Base-by-base conservation (phyloP, 257 asterid species). In the Salvia miltiorrhiza region DNA sequence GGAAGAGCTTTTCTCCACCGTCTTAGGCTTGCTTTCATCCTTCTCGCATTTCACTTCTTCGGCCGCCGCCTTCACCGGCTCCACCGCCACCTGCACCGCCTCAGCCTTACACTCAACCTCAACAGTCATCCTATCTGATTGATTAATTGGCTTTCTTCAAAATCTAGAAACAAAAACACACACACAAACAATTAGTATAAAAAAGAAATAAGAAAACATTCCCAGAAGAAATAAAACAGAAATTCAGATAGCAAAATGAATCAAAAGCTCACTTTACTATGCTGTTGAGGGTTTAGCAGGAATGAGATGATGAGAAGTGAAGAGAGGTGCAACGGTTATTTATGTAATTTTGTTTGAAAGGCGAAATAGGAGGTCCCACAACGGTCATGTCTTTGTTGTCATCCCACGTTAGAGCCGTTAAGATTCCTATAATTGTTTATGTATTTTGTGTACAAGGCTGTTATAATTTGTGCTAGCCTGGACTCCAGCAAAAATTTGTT, bases 341-440 rank as follows among this genome's bases (percentile, higher is more conserved):
- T 83, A 85, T 45, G n/a, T n/a, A n/a, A 11, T 17, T 3, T 19
- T 71, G 35, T 73, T 19, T 64, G 55, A 55, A 77, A 53, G 53
- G 24, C 6, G 17, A 11, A 48, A 40, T 21, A 33, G 72, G 4
- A 72, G 74, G 73, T 59, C 11, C 94, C 88, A 80, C 89, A 89
- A 89, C 96, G 96, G 92, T 85, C 94, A 75, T 58, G 40, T 78
- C 16, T 44, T 74, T 71, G 86, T 60, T 80, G 87, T 67, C 88
- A 82, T 67, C 71, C 80, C 86, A 81, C 69, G 88, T 82, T 80
- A 79, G 85, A 86, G 96, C 94, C 96, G 96, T 89, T 89, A 75
- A 72, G 85, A 76, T 74, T 86, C 83, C 66, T 79, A 4, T 54
- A 30, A 13, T 6, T 14, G 1, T 5, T 32, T 33, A 56, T 35